Percentiles rank a stretch among this genome's conserved stretches.
phyloP scores from a whole-genome alignment of 2,329 filamentous ascomycete genomes.

The Lachnellula occidentalis region DNA sequence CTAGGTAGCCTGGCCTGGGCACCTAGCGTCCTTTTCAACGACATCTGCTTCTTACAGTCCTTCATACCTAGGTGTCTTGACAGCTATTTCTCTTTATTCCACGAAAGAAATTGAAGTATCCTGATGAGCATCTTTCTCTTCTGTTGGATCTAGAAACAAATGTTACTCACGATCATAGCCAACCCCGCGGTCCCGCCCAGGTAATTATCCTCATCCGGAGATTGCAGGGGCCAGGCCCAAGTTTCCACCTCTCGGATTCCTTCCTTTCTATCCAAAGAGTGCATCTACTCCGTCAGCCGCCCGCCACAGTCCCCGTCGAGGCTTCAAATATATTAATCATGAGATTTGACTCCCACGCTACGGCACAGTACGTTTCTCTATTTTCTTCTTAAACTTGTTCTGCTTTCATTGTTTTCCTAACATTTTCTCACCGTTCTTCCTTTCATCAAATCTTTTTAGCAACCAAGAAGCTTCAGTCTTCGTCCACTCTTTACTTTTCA shows the following conservation, averaged over 20 bases:
- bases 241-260: neutral
- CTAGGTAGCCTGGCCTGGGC: no score
- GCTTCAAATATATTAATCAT: neutral
- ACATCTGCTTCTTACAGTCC: no score
- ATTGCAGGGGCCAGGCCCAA: neutral
- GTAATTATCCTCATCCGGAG: neutral
- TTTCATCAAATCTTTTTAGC: slow-evolving; percentile 7
- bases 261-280: neutral
- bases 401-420: neutral
- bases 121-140: neutral
- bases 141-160: neutral
- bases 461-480: slow-evolving; percentile 22
- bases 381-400: slow-evolving; percentile 7
- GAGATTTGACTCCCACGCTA: neutral
- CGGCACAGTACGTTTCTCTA: neutral
- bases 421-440: slow-evolving; percentile 2
- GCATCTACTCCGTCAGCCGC: neutral
- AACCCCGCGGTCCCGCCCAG: neutral
- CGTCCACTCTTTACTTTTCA: slow-evolving; percentile 20
- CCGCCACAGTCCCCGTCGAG: neutral
- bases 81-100: no score
- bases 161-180: neutral
- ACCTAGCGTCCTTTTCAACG: no score
- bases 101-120: no score
- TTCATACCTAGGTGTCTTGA: no score